Conservation (phyloP, 2,329 filamentous ascomycete species). For the Xylariaceae sp. region DNA sequence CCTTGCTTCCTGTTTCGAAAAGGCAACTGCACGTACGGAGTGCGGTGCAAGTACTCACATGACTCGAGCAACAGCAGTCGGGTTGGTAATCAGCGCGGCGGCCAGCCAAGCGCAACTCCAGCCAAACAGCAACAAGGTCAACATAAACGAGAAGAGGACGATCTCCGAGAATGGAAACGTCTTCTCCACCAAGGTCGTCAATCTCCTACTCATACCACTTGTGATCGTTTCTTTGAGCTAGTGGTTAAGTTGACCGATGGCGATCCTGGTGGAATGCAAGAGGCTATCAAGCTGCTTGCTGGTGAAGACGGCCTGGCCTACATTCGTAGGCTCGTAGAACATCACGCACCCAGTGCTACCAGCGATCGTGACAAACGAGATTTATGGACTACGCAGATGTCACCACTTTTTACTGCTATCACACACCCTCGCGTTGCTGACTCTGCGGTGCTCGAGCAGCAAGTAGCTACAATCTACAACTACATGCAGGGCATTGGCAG, state of each 20-base stretch:
- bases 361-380: neutral
- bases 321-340: conserved; percentile 25
- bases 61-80: neutral
- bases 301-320: conserved; percentile 28
- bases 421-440: conserved; percentile 33
- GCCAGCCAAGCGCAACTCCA: neutral
- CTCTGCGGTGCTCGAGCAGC: conserved; percentile 37
- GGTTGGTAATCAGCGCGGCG: neutral
- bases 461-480: conserved; percentile 33
- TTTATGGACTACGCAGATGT: conserved; percentile 27
- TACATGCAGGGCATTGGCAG: conserved; percentile 25
- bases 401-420: conserved; percentile 34
- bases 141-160: conserved; percentile 1
- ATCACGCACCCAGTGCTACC: conserved; percentile 14
- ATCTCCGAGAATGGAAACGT: conserved; percentile 39
- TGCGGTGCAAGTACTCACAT: conserved; percentile 14
- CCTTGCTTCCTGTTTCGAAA: conserved; percentile 6
- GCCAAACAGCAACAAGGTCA: neutral
- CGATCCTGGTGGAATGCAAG: conserved; percentile 29
- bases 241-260: conserved; percentile 29
- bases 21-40: conserved; percentile 11
- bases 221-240: conserved; percentile 28
- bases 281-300: conserved; percentile 28
- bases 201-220: conserved; percentile 1
- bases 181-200: conserved; percentile 12